phyloP scores from a whole-genome alignment of 148 eudicot species.

The Cornus suecica region DNA sequence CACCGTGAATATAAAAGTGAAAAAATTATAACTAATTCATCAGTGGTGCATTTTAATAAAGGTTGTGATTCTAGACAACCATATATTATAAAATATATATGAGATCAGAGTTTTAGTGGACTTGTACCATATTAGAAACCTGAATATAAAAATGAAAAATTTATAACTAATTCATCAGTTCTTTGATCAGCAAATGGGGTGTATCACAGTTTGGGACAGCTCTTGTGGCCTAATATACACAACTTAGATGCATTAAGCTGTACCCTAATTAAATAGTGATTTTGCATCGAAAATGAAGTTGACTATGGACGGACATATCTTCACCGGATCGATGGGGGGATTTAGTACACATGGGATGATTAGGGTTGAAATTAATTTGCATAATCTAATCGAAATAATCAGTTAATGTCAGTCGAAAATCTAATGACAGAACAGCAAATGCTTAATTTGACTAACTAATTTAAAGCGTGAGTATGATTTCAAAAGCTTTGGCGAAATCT shows the following conservation, averaged over 20 bases:
- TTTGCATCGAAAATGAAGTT: constrained; percentile 14
- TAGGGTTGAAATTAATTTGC: neutral
- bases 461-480: no score
- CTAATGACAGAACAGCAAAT: no score
- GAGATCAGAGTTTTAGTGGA: neutral
- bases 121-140: neutral
- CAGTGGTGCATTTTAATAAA: neutral
- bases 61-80: neutral
- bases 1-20: no score
- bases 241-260: neutral
- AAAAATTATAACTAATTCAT: no score
- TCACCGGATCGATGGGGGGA: constrained; percentile 23
- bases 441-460: no score
- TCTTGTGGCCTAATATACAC: neutral
- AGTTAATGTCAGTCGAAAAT: no score
- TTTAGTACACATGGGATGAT: constrained; percentile 6
- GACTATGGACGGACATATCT: constrained; percentile 33
- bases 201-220: neutral
- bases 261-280: neutral
- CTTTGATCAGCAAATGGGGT: neutral
- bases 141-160: no score
- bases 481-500: no score
- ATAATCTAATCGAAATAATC: no score
- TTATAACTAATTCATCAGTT: neutral
- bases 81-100: no score